These are phyloP conservation scores for Flaveria robusta DNA, from an alignment of 129 eudicot genomes.

Conservation along the genomic window DNA sequence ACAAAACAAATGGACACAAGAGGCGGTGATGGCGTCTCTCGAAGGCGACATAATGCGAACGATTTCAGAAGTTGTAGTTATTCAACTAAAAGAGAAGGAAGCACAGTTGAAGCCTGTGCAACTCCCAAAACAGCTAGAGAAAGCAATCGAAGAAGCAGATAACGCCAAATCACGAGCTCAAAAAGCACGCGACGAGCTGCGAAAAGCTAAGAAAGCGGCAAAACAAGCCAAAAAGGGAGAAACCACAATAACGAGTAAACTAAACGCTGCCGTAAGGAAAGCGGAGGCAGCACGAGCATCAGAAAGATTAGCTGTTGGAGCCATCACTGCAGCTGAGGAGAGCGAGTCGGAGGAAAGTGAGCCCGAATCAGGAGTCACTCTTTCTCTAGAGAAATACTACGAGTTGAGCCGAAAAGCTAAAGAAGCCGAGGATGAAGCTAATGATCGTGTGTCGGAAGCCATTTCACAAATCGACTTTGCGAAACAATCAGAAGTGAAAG, in stretches of 20 bases:
- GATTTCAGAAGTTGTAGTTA: slow-evolving; percentile 42
- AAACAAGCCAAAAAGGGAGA: slow-evolving; percentile 60
- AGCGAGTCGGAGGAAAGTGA: slow-evolving; percentile 53
- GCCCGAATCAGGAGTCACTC: slow-evolving; percentile 47
- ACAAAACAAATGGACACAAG: slow-evolving; percentile 64
- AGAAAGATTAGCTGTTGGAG: slow-evolving; percentile 68
- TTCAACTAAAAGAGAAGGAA: slow-evolving; percentile 58
- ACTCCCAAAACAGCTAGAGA: slow-evolving; percentile 62
- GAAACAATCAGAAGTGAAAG: slow-evolving; percentile 56
- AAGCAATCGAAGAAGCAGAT: slow-evolving; percentile 63
- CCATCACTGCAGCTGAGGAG: slow-evolving; percentile 64
- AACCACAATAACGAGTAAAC: slow-evolving; percentile 43
- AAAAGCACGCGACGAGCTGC: slow-evolving; percentile 48
- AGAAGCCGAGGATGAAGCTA: slow-evolving; percentile 80
- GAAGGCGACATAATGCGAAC: slow-evolving; percentile 56
- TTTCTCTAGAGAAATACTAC: slow-evolving; percentile 74
- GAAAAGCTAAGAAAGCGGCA: slow-evolving; percentile 59
- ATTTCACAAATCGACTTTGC: slow-evolving; percentile 60
- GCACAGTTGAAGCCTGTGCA: slow-evolving; percentile 56
- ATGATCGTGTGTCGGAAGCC: slow-evolving; percentile 52
- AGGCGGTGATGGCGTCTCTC: slow-evolving; percentile 55
- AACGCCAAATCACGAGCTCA: slow-evolving; percentile 49
- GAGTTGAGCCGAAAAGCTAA: slow-evolving; percentile 68
- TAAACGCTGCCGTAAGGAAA: slow-evolving; percentile 59
- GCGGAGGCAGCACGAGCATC: slow-evolving; percentile 85